Evolutionary conservation across 192 early-diverging fungal genomes (phyloP).

Genomic region (Dispira simplex): DNA sequence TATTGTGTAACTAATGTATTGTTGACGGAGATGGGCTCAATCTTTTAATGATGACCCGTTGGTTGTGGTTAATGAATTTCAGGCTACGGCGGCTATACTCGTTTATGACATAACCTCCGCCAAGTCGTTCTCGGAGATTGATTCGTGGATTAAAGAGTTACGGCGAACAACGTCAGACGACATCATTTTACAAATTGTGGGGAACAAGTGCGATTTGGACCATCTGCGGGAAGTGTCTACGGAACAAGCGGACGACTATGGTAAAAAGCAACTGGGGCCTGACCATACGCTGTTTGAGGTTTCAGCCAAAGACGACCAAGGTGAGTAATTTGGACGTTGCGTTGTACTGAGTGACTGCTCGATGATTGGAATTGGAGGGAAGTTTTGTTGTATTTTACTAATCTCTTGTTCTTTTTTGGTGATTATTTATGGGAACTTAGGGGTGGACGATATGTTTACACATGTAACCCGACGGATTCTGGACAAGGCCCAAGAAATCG

Average conservation of each 20-base stretch:
- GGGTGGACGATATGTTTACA: conserved; percentile 12
- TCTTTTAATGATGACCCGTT: too few relatives aligned
- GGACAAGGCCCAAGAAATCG: conserved; percentile 11
- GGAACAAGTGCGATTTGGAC: conserved; percentile 10
- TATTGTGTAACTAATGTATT: too few relatives aligned
- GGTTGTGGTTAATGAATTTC: not conserved
- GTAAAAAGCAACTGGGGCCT: conserved; percentile 5
- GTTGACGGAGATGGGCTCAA: too few relatives aligned
- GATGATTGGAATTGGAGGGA: not conserved
- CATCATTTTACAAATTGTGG: conserved; percentile 8
- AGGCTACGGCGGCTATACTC: conserved; percentile 10
- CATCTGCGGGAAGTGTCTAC: conserved; percentile 10
- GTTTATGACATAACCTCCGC: conserved; percentile 5
- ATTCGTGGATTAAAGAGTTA: conserved; percentile 13
- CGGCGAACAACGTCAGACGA: conserved; percentile 11
- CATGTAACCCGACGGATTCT: conserved; percentile 6
- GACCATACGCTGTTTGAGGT: conserved; percentile 9
- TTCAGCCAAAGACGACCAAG: conserved; percentile 11
- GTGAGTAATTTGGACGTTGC: not conserved
- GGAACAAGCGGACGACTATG: conserved; percentile 5
- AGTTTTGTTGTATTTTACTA: too few relatives aligned
- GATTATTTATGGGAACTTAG: not conserved
- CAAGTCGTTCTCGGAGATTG: conserved; percentile 7
- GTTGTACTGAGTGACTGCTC: not conserved
- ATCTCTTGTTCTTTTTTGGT: too few relatives aligned